These are phyloP conservation scores for Afroboletus lepidellus DNA, from an alignment of 1,284 basidiomycete species.

Conservation along the genomic window DNA sequence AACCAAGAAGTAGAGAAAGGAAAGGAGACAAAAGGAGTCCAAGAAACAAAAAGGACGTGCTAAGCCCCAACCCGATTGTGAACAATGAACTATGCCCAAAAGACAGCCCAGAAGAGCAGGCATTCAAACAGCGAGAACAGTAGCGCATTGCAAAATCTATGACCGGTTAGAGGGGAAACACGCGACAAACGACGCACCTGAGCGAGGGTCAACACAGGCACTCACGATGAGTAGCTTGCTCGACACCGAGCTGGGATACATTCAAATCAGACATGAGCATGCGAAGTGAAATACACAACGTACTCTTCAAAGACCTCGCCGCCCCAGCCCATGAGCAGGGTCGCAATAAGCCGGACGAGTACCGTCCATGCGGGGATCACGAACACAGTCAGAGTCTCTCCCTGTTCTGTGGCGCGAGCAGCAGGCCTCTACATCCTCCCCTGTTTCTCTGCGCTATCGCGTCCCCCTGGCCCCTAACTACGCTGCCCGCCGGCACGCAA, in stretches of 20 bases:
- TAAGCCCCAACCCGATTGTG: slow-evolving; percentile 59
- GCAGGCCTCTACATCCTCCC: no score
- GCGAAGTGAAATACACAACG: slow-evolving; percentile 30
- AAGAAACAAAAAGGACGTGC: no score
- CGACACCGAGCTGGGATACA: slow-evolving; percentile 63
- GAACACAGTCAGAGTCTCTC: slow-evolving; percentile 80
- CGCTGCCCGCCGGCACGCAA: no score
- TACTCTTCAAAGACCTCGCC: slow-evolving; percentile 67
- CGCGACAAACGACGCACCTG: slow-evolving; percentile 47
- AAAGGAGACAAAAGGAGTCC: no score
- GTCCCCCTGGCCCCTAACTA: no score
- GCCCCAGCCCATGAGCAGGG: slow-evolving; percentile 54
- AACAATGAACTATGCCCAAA: slow-evolving; percentile 84
- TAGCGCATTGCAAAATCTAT: slow-evolving; percentile 24
- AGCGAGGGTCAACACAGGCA: slow-evolving; percentile 75
- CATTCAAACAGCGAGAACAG: slow-evolving; percentile 63
- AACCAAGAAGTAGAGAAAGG: no score
- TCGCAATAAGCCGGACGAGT: slow-evolving; percentile 74
- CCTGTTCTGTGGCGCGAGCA: no score
- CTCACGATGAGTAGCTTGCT: slow-evolving; percentile 74
- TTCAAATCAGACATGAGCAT: no score
- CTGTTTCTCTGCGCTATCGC: no score
- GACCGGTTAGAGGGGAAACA: no score
- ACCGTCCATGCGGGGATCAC: slow-evolving; percentile 87
- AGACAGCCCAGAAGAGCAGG: slow-evolving; percentile 80